Conservation (phyloP, 768 basidiomycete species). For the Mycena crocata region DNA sequence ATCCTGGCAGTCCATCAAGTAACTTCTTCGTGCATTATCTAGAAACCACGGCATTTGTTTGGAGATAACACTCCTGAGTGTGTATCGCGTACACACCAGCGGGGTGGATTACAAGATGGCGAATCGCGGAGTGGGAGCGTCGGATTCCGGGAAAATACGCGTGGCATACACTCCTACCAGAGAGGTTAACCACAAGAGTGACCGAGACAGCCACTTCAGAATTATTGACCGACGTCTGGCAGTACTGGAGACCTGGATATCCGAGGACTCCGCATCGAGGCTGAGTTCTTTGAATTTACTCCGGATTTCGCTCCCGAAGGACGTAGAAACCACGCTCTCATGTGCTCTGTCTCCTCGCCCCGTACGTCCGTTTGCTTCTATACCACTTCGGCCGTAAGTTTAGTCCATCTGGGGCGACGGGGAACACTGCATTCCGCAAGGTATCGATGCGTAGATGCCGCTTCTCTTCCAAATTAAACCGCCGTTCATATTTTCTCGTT, state of each 20-base stretch:
- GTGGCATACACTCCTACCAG: background rate
- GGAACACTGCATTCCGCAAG: slow-evolving; percentile 15
- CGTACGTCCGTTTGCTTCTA: slow-evolving; percentile 5
- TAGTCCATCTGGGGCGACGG: slow-evolving; percentile 18
- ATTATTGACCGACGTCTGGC: background rate
- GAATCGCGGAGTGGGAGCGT: slow-evolving; percentile 9
- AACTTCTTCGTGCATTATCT: background rate
- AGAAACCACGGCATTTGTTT: slow-evolving; percentile 26
- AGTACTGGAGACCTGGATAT: background rate
- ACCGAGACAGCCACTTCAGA: too few relatives aligned
- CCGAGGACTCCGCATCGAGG: slow-evolving; percentile 4
- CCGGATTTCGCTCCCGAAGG: background rate
- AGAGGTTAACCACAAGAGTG: too few relatives aligned
- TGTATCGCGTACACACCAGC: background rate
- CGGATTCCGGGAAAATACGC: background rate
- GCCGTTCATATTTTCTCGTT: background rate
- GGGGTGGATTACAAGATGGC: slow-evolving; percentile 13
- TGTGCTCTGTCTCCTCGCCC: slow-evolving; percentile 3
- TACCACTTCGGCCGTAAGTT: slow-evolving; percentile 5
- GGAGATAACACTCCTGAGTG: background rate
- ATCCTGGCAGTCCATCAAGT: background rate
- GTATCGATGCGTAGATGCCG: background rate
- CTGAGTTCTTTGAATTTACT: too few relatives aligned
- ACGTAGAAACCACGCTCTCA: background rate
- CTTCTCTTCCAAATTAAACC: slow-evolving; percentile 1